A percentile compares a stretch with the other conserved stretches of the same genome.
These are phyloP conservation scores for Fraxinus baroniana DNA, from an alignment of 305 asterid genomes.

Conservation along the genomic window DNA sequence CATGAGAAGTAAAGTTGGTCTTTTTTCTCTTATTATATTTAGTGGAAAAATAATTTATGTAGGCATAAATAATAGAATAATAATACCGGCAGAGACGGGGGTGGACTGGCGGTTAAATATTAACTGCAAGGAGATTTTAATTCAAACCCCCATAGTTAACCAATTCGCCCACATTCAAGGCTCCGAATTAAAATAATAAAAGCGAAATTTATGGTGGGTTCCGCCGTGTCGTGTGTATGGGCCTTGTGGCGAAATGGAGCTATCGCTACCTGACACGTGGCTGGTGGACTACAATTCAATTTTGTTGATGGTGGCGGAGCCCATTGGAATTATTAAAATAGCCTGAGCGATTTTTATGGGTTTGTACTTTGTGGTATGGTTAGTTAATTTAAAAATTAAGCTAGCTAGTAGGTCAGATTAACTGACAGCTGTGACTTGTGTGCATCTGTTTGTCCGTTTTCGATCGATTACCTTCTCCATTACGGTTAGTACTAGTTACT, in stretches of 20 bases:
- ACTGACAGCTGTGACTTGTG: slow-evolving; percentile 25
- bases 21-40: background rate
- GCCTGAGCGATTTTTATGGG: background rate
- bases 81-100: background rate
- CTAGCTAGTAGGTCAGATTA: slow-evolving; percentile 12
- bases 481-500: background rate
- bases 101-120: background rate
- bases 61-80: background rate
- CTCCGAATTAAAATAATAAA: background rate
- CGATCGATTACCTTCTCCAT: slow-evolving; percentile 10
- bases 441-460: slow-evolving; percentile 14
- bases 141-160: slow-evolving; percentile 13
- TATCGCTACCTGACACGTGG: slow-evolving; percentile 24
- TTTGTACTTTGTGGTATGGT: background rate
- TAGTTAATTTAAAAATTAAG: background rate
- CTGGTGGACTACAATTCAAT: background rate
- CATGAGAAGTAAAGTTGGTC: background rate
- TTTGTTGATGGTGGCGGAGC: background rate
- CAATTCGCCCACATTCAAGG: slow-evolving; percentile 16
- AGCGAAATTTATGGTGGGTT: slow-evolving; percentile 8
- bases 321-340: background rate
- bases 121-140: background rate
- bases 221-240: slow-evolving; percentile 6
- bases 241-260: slow-evolving; percentile 12
- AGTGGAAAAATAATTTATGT: background rate